Evolutionary conservation across 2,329 filamentous ascomycete genomes (phyloP), one percentile per base, ranked within the genome.

Genomic region (Phialophora chinensis): DNA sequence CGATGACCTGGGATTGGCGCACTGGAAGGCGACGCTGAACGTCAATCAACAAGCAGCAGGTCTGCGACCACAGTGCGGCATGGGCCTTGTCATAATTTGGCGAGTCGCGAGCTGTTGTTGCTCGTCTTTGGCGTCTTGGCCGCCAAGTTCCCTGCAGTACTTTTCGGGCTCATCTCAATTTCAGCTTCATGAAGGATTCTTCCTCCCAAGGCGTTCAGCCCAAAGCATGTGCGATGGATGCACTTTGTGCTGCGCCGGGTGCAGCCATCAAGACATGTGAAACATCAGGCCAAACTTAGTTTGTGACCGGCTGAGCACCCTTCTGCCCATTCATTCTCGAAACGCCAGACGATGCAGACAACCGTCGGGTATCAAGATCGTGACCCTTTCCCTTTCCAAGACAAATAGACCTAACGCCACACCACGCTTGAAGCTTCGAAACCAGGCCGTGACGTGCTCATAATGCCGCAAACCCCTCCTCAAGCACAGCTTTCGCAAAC

Each of bases 401-500:
- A 14, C 14, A 12, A 33, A 44, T n/a, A 44, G 38, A 33, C 59
- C 12, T 29, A 23, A 62, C 31, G 27, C 47, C 59, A 62, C 31
- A 14, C 47, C 59, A 54, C 27, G 53, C 60, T 49, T 35, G 31
- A 56, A 50, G 50, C 50, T 62, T 47, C 60, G 35, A 33, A 29
- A 56, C 33, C 8, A 23, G 12, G 25, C 17, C 60, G 23, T 29
- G n/a, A 31, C 14, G 6, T 4, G 2, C 42, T 69, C 60, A 68
- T 27, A 70, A 62, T 25, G 58, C 62, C 11, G 47, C 59, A 14
- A 68, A 52, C 67, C 60, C 52, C 2, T 55, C 67, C 52, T 72
- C 68, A 25, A 82, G 66, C 66, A 82, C 75, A 5, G 76, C 74
- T 69, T 77, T 77, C 29, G 77, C 79, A 65, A 82, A 68, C 56